Evolutionary conservation across 1,284 basidiomycete species (phyloP).

Genomic region (Puccinia brachypodii): DNA sequence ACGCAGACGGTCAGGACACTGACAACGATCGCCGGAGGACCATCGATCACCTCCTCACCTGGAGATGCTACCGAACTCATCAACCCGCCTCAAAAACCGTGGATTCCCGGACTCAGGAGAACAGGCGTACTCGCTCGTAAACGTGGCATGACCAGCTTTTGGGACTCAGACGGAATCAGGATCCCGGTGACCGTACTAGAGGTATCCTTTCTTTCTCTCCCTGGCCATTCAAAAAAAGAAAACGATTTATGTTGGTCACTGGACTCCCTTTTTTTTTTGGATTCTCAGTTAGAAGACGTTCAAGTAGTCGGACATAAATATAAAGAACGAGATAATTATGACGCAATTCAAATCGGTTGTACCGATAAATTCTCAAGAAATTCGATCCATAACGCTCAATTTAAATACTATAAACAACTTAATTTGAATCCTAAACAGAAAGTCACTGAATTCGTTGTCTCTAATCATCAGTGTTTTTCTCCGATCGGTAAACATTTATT

Average conservation of each 20-base stretch:
- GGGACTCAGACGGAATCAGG: slow-evolving; percentile 82
- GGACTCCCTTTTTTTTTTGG: background rate
- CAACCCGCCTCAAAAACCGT: slow-evolving; percentile 56
- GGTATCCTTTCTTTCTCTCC: slow-evolving; percentile 62
- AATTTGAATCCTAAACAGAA: slow-evolving; percentile 80
- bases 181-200: slow-evolving; percentile 92
- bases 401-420: slow-evolving; percentile 67
- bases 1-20: background rate
- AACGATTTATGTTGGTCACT: background rate
- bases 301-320: slow-evolving; percentile 58
- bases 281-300: slow-evolving; percentile 60
- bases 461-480: slow-evolving; percentile 78
- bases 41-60: background rate
- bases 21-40: background rate
- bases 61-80: slow-evolving; percentile 18
- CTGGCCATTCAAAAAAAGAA: background rate
- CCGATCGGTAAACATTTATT: slow-evolving; percentile 68
- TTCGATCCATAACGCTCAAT: slow-evolving; percentile 67
- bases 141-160: slow-evolving; percentile 91
- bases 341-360: slow-evolving; percentile 81
- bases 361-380: slow-evolving; percentile 72
- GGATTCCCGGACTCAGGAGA: slow-evolving; percentile 81
- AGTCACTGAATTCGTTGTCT: slow-evolving; percentile 82
- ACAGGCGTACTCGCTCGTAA: slow-evolving; percentile 95
- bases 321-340: slow-evolving; percentile 63